Evolutionary conservation across 2,329 filamentous ascomycete species (phyloP), one percentile per base, ranked within the genome.

Genomic region (Elsinoe fawcettii): DNA sequence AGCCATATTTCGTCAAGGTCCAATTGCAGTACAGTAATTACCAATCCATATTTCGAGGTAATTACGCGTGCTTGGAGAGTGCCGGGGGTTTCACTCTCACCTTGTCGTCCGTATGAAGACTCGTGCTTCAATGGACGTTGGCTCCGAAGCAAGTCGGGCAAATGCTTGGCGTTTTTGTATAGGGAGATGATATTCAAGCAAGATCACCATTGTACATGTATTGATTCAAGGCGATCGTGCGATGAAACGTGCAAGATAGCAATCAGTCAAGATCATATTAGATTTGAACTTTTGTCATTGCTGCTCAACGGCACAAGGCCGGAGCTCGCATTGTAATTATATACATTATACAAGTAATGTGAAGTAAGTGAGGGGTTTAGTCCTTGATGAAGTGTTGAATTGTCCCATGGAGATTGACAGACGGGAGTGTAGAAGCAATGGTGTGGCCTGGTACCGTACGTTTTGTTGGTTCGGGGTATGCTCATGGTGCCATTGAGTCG

Each of bases 321-420:
- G 49, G 49, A 53, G 49, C 49, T 53, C 49, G 32, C 49, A 18
- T 37, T 12, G 6, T 30, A 34, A 16, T 18, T 53, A 39, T 53
- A 53, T 53, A 53, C 49, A 53, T 53, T 53, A 53, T 53, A 53
- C 49, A 53, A 53, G 30, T 51, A 51, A 51, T 22, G 49, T 36
- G 18, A 53, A 53, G 49, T 16, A 18, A 53, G 30, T 14, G 25
- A 30, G 32, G 49, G n/a, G 16, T 9, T 20, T 11, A 39, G 16
- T 14, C 25, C 49, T 14, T 39, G n/a, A 37, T 36, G 30, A 39
- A 53, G 32, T 25, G 34, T n/a, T 32, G 5, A 53, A 53, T 4
- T 25, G n/a, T 23, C 49, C 49, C 16, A 39, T 37, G 39, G 30
- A 39, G 22, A 8, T 23, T 37, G 16, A 30, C 34, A 20, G 49